Base-by-base conservation (phyloP, 805 yeast genomes). In the Phaffomyces opuntiae region DNA sequence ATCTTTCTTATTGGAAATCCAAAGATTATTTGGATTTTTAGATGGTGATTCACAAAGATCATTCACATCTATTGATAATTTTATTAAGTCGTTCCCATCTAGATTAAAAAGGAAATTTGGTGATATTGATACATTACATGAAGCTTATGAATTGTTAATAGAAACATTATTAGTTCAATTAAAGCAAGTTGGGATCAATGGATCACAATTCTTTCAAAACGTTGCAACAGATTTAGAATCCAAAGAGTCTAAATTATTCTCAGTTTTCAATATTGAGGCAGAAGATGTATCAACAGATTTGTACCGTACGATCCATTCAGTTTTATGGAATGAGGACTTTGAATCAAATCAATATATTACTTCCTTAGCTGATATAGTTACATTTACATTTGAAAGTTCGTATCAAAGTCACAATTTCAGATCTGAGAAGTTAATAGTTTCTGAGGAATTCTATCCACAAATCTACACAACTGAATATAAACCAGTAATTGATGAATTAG, bases 381-480 rank as follows among this genome's bases (percentile, higher is more conserved):
- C 70, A 0, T 48, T 71, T 16, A 45, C 63, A 8, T 55, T 69
- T n/a, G 53, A 60, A 11, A 53, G 56, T 9, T 24, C 51, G 19
- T 32, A 19, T 21, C 42, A 40, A 13, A 13, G 9, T 29, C 49
- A 48, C 9, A 16, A 12, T 27, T 36, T 31, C 9, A 38, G 42
- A 3, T 37, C 54, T 1, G 53, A 54, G 2, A 67, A 66, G 0
- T 53, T 69, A 37, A 51, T 54, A 11, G 27, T 70, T 14, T 53
- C 55, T 2, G 64, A 63, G 21, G 43, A 44, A 17, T 62, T 69
- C 39, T 70, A 69, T 44, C 74, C 75, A 0, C 73, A 71, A 44
- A 54, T 71, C 2, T 71, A 64, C 48, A 55, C 70, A 0, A 43
- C 54, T 13, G 63, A 64, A 16, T 60, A 60, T 39, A 49, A 32